Evolutionary conservation across 2,329 filamentous ascomycete genomes (phyloP), one percentile per base, ranked within the genome.

Genomic region (Penicillium hesseltinei): DNA sequence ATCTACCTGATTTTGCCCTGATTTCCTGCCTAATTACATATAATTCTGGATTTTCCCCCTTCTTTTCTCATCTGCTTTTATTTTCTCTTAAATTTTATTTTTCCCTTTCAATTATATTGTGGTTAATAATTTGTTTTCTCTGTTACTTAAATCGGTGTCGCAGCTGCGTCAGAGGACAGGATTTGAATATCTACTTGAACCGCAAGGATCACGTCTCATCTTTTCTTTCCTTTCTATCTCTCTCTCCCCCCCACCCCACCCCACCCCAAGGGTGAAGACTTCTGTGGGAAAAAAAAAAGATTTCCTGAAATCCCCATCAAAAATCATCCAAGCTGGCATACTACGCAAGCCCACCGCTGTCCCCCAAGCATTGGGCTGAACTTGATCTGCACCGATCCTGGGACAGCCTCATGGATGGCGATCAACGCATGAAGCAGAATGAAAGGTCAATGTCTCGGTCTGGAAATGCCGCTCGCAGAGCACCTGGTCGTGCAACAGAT

Each of bases 321-420:
- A 39, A 48, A 59, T 10, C 48, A 44, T 77, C 73, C 82, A 89
- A 88, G 74, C 83, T 88, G 85, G 85, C 84, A 79, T 78, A 80
- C 69, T 84, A 85, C 80, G 80, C 81, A 70, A 82, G 81, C 68
- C 82, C 81, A 74, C 82, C 83, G 78, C 79, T 84, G 75, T 84
- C 85, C 80, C 86, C 85, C 79, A 82, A 82, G 78, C 82, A 84
- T 79, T 83, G 82, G 80, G 81, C 68, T 60, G 69, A 75, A 75
- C 73, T 84, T 73, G 81, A 84, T 81, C 81, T 82, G 77, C 80
- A 78, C 77, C 78, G 80, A 74, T 78, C 79, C 76, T 75, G 77
- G 73, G 76, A 81, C 75, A 75, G 78, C 74, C 76, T 78, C 71
- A 94, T 94, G 90, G 90, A 93, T 81, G 86, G 89, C 78, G 85